Evolutionary conservation across 2,329 filamentous ascomycete genomes (phyloP), one percentile per base, ranked within the genome.

Genomic region (Sclerotiophoma versabilis): DNA sequence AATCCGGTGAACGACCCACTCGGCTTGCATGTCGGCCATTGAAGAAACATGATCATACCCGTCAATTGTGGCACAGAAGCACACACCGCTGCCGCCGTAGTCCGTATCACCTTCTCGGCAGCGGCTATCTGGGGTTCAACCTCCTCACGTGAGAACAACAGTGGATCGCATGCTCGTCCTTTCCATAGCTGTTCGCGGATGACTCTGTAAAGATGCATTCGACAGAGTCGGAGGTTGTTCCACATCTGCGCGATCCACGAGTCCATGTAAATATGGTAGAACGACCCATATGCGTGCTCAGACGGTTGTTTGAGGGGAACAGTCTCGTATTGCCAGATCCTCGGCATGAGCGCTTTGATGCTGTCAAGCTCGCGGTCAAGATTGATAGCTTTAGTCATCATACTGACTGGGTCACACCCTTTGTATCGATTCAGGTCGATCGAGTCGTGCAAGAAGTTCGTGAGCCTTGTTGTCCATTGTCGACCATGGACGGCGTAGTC

Each of bases 181-280:
- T 54, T 63, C 6, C 30, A 36, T 9, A 74, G 48, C 19, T 67
- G 60, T 4, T 54, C 37, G n/a, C 60, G 62, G 5, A 72, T 51
- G 22, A 63, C 26, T 20, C 51, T 54, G 44, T 68, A 66, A 1
- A 74, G 62, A 27, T 59, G 41, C 22, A 72, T 52, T 1, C 66
- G 62, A 30, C 64, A 60, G 2, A 55, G 49, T 3, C 67, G 54
- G 20, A 72, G 60, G 32, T 68, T 66, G 49, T 72, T 73, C 68
- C 65, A 71, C 58, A 72, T 68, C 27, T 68, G 63, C 3, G 59
- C 58, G 9, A 72, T 62, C 68, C 70, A 73, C 2, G 65, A 60
- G 30, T 70, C 65, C 7, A 57, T 48, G 53, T 73, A 74, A 15
- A 72, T 53, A 50, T 72, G 63, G 34, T 71, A 74, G 26, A 47